A percentile compares a stretch with the other conserved stretches of the same genome.
phyloP scores from a whole-genome alignment of 805 yeast genomes.

The Priceomyces haplophilus region DNA sequence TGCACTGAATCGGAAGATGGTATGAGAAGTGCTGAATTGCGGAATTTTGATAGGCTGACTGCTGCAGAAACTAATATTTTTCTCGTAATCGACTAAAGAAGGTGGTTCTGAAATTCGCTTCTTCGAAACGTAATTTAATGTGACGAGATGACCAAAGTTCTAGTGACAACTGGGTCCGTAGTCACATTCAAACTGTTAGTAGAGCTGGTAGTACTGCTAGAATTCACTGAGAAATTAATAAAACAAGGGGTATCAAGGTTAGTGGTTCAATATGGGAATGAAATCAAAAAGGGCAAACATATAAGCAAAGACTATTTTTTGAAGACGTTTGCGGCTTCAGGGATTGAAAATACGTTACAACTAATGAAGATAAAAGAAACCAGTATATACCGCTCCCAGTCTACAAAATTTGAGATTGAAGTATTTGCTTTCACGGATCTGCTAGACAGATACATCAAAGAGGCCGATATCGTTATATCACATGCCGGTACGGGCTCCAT shows the following conservation, averaged over 20 bases:
- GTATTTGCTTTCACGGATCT: constrained; percentile 28
- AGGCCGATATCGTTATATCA: constrained; percentile 64
- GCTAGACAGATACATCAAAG: constrained; percentile 35
- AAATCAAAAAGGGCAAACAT: constrained; percentile 18
- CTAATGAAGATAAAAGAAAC: neutral
- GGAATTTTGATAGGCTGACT: neutral
- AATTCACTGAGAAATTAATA: constrained; percentile 31
- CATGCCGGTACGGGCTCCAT: constrained; percentile 95
- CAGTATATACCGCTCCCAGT: constrained; percentile 2
- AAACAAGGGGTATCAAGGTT: constrained; percentile 32
- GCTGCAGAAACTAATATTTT: neutral
- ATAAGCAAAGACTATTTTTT: constrained; percentile 23
- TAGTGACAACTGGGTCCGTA: constrained; percentile 90
- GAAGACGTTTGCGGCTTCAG: constrained; percentile 12
- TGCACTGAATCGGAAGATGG: no score
- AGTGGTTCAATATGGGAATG: constrained; percentile 33
- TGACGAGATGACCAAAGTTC: constrained; percentile 6
- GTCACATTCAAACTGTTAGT: constrained; percentile 70
- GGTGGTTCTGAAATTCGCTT: neutral
- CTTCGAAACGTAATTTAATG: neutral
- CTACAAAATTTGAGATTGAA: constrained; percentile 11
- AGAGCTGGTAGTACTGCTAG: constrained; percentile 30
- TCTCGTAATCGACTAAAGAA: neutral
- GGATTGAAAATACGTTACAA: constrained; percentile 6
- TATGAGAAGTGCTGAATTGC: no score